Base-by-base conservation (phyloP, 352 stramenopile genomes). In the Phytopythium kandeliae region DNA sequence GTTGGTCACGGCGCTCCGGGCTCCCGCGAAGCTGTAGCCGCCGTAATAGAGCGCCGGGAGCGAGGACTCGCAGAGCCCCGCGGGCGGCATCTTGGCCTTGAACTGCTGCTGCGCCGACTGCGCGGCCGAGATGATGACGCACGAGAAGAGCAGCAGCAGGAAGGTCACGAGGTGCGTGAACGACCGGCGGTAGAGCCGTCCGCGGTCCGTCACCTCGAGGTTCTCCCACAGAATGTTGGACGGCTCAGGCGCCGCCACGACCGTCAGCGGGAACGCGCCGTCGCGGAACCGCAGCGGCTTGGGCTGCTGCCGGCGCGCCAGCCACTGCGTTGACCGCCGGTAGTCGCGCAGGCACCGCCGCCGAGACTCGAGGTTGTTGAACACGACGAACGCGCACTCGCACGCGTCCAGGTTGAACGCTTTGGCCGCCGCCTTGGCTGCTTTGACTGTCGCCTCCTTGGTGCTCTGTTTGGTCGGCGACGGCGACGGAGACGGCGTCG, bases 201-300 rank as follows among this genome's bases (percentile, higher is more conserved):
- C 76, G 37, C 62, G 60, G n/a, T 74, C 37, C 28, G 83, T 84
- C 10, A 84, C 66, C 52, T 93, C 82, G 0, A 93, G 65, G 48
- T 92, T 95, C 50, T 95, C 85, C 85, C 85, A 95, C 43, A 93
- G 62, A 42, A 95, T 93, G 42, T 95, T 92, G 2, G 78, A 89
- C 22, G 85, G 85, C 48, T 95, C 85, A 0, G 81, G 79, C 0
- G 85, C 85, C 12, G 68, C 43, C 2, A 52, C 28, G 0, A 95
- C 77, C 13, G 63, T 65, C 15, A 95, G 47, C 2, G 66, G 48
- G 48, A 66, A 67, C 47, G 74, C 60, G 0, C 63, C 65, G 26
- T 79, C 48, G 7, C 83, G 75, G 35, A 93, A 93, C 4, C 79
- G 78, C 16, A 93, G 43, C 2, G 30, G 11, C 51, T 67, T 74